Conservation (phyloP, 345 rosid species). For the Iberis pinnata region DNA sequence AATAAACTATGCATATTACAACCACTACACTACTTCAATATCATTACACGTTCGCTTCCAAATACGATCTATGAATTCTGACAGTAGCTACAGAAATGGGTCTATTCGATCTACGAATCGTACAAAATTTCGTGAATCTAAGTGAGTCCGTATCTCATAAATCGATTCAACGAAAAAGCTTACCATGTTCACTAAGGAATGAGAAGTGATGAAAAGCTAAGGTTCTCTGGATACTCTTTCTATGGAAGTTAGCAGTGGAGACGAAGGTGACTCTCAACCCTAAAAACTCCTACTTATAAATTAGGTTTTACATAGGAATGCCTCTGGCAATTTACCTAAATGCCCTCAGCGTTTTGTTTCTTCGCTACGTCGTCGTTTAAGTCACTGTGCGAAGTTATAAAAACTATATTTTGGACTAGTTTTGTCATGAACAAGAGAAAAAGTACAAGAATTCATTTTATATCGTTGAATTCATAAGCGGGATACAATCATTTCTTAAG, state of each 20-base stretch:
- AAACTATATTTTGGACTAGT: too few relatives aligned
- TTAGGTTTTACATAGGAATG: conserved; percentile 24
- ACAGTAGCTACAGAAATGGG: too few relatives aligned
- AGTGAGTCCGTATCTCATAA: not conserved
- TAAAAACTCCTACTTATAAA: not conserved
- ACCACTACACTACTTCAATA: too few relatives aligned
- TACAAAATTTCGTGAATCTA: too few relatives aligned
- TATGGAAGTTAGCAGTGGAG: conserved; percentile 5
- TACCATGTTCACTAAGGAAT: conserved; percentile 26
- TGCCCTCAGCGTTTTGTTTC: not conserved
- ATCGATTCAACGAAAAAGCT: not conserved
- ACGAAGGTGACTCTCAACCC: not conserved
- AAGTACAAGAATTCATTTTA: not conserved
- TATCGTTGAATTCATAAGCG: not conserved
- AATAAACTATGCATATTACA: too few relatives aligned
- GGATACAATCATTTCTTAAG: conserved; percentile 9
- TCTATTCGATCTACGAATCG: too few relatives aligned
- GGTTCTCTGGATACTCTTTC: conserved; percentile 4
- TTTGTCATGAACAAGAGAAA: not conserved
- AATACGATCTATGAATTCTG: too few relatives aligned
- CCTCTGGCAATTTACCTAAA: not conserved
- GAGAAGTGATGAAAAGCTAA: conserved; percentile 1
- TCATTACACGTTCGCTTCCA: too few relatives aligned
- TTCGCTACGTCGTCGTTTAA: conserved; percentile 7
- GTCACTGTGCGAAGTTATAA: too few relatives aligned